A percentile compares a stretch with the other conserved stretches of the same genome.
Conservation (phyloP, 23 red algal genomes). For the Gracilaria domingensis region DNA sequence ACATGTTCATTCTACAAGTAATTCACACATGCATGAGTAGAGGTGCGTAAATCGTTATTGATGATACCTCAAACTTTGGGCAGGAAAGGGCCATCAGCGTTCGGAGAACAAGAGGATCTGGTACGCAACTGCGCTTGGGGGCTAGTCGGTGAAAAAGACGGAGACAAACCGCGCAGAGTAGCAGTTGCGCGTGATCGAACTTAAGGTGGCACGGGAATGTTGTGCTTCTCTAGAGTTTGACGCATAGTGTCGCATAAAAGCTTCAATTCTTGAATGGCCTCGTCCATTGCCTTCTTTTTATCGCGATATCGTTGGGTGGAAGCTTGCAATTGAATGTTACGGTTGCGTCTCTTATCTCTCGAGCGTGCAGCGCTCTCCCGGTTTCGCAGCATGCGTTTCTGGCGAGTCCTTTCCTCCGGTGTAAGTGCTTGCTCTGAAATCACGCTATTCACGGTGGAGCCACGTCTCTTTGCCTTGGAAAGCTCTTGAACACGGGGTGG, state of each 20-base stretch:
- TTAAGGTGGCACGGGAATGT: conserved; percentile 1
- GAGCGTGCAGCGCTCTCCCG: conserved; percentile 69
- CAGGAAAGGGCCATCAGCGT: not conserved
- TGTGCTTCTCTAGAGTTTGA: conserved; percentile 21
- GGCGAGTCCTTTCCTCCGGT: conserved; percentile 58
- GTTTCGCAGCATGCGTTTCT: conserved; percentile 67
- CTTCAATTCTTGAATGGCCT: conserved; percentile 17
- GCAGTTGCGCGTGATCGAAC: not conserved
- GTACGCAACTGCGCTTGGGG: not conserved
- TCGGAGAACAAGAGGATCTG: not conserved
- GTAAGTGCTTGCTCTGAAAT: conserved; percentile 27
- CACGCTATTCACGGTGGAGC: not conserved
- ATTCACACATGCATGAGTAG: not conserved
- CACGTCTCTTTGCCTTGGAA: conserved; percentile 30
- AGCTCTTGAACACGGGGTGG: conserved; percentile 16
- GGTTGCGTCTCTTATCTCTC: conserved; percentile 56
- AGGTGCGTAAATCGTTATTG: not conserved
- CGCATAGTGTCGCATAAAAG: conserved; percentile 13
- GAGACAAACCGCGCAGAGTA: not conserved
- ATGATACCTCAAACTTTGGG: not conserved
- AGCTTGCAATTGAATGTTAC: conserved; percentile 56
- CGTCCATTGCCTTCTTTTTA: conserved; percentile 34
- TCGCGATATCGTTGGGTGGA: conserved; percentile 49
- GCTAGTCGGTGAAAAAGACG: not conserved
- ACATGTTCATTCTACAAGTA: not conserved